Conservation (phyloP, 2,329 filamentous ascomycete species). For the Aspergillus sp. region DNA sequence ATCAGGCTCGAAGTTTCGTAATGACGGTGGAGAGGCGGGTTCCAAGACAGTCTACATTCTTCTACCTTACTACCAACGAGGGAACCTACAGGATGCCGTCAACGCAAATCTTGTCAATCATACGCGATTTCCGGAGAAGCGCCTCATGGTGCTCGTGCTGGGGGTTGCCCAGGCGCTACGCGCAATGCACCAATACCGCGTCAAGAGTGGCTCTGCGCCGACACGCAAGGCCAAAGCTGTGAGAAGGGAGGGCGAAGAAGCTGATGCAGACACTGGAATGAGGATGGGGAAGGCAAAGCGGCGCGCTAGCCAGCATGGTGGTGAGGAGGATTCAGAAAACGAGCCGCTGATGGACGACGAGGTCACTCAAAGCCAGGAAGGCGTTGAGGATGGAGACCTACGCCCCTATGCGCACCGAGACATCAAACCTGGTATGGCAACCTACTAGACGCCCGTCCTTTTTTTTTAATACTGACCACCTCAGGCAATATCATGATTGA, state of each 20-base stretch:
- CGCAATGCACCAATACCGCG: constrained; percentile 86
- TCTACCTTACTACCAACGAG: constrained; percentile 89
- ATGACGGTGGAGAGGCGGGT: constrained; percentile 59
- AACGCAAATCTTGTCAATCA: constrained; percentile 98
- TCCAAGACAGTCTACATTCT: constrained; percentile 96
- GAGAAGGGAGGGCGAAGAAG: constrained; percentile 55
- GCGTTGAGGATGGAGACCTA: constrained; percentile 65
- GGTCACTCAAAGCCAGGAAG: constrained; percentile 65
- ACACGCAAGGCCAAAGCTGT: constrained; percentile 57
- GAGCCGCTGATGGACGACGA: constrained; percentile 82
- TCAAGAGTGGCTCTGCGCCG: constrained; percentile 56
- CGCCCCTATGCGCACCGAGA: constrained; percentile 91
- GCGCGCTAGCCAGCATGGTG: constrained; percentile 46
- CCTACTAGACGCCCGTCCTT: neutral
- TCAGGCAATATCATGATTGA: constrained; percentile 95
- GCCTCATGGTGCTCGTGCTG: constrained; percentile 85
- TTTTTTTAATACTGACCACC: constrained; percentile 1
- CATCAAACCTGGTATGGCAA: constrained; percentile 81
- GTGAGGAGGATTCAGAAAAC: constrained; percentile 71
- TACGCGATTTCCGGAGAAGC: constrained; percentile 80
- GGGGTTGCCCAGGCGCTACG: constrained; percentile 86
- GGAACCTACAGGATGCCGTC: constrained; percentile 96
- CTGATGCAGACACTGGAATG: constrained; percentile 47
- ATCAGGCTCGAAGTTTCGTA: constrained; percentile 54
- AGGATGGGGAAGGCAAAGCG: constrained; percentile 39